phyloP scores from a whole-genome alignment of 768 basidiomycete genomes.

The Tricholomella constricta region DNA sequence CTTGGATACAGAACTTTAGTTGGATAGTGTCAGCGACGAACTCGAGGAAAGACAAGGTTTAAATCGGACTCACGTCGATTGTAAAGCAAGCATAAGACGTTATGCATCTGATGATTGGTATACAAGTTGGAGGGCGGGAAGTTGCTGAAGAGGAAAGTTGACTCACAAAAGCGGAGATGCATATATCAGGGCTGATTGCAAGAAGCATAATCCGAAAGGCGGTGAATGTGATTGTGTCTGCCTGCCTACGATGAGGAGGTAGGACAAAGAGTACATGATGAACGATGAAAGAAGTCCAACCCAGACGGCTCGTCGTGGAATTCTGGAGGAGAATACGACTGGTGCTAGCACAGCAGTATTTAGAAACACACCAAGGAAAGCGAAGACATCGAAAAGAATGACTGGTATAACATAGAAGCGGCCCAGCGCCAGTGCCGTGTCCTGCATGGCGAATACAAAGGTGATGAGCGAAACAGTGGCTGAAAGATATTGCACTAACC shows the following conservation, averaged over 20 bases:
- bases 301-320: conserved; percentile 2
- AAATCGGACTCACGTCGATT: not conserved
- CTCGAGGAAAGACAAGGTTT: not conserved
- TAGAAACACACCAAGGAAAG: not conserved
- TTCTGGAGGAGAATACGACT: not conserved
- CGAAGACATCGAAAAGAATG: not conserved
- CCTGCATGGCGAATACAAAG: no score
- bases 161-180: not conserved
- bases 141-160: no score
- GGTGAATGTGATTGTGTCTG: not conserved
- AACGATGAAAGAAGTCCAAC: not conserved
- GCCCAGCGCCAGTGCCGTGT: not conserved
- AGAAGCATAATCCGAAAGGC: conserved; percentile 1
- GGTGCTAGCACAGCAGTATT: not conserved
- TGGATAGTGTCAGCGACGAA: not conserved
- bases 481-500: no score
- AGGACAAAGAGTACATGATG: not conserved
- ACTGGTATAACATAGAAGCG: not conserved
- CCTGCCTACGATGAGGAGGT: not conserved
- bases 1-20: not conserved
- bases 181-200: conserved; percentile 1
- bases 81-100: not conserved
- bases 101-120: not conserved
- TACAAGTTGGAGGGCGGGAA: not conserved
- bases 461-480: no score